Evolutionary conservation across 768 basidiomycete species (phyloP).

Genomic region (Crassisporium funariophilum): DNA sequence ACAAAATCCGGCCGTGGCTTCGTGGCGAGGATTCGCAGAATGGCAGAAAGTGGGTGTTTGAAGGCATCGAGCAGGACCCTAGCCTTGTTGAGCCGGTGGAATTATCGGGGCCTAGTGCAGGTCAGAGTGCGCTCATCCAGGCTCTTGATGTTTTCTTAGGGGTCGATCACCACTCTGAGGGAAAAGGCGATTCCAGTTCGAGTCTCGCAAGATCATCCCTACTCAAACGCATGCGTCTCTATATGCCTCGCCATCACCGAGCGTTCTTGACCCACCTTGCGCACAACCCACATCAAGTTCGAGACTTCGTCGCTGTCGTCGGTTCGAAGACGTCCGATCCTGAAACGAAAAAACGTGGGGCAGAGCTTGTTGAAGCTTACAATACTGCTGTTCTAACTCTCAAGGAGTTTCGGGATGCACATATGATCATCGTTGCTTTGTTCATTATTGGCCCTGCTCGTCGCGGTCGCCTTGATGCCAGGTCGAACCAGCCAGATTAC

Average conservation of each 20-base stretch:
- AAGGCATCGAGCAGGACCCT: conserved; percentile 54
- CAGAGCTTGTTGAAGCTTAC: conserved; percentile 52
- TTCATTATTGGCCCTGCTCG: conserved; percentile 79
- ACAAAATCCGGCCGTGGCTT: conserved; percentile 79
- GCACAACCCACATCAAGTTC: conserved; percentile 59
- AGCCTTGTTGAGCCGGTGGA: conserved; percentile 48
- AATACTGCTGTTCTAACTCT: conserved; percentile 65
- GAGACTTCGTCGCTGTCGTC: conserved; percentile 46
- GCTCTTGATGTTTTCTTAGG: conserved; percentile 74
- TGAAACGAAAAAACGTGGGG: conserved; percentile 17
- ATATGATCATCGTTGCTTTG: conserved; percentile 72
- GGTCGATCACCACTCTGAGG: conserved; percentile 51
- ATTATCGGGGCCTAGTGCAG: conserved; percentile 79
- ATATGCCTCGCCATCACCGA: conserved; percentile 85
- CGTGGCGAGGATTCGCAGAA: conserved; percentile 60
- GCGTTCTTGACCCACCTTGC: conserved; percentile 73
- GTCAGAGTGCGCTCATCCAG: conserved; percentile 79
- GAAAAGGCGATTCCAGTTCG: conserved; percentile 3
- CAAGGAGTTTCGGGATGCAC: conserved; percentile 74
- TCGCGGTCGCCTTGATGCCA: conserved; percentile 23
- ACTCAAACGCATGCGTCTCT: conserved; percentile 72
- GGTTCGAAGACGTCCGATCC: conserved; percentile 6
- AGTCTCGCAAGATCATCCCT: conserved; percentile 38
- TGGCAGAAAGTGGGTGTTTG: conserved; percentile 54
- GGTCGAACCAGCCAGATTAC: conserved; percentile 8